Percentiles rank a stretch among this genome's conserved stretches.
Evolutionary conservation across 2,329 filamentous ascomycete species (phyloP).

Genomic region (Cladophialophora exuberans): DNA sequence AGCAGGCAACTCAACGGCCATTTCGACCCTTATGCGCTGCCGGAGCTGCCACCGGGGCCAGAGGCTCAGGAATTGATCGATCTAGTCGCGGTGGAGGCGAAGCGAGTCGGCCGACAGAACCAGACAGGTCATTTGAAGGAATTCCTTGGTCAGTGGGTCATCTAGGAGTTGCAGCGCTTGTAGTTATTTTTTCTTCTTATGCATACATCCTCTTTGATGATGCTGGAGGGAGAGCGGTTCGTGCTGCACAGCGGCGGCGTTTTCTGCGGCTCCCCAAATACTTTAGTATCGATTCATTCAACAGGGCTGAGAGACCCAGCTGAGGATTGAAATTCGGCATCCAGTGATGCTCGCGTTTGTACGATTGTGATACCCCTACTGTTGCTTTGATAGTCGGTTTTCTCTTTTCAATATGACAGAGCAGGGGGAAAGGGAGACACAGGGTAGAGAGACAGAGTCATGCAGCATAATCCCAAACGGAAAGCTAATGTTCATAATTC

Average conservation of each 20-base stretch:
- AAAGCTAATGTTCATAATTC: no score
- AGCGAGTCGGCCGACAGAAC: slow-evolving; percentile 32
- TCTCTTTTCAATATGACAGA: no score
- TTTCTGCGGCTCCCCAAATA: no score
- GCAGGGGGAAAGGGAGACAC: no score
- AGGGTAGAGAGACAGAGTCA: no score
- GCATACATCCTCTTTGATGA: neutral
- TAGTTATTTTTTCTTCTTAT: slow-evolving; percentile 1
- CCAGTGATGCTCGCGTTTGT: slow-evolving; percentile 11
- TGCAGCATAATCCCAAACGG: no score
- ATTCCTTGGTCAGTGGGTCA: slow-evolving; percentile 31
- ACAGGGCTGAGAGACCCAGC: neutral
- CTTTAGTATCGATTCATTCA: no score
- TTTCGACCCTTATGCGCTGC: slow-evolving; percentile 28
- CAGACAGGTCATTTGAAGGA: slow-evolving; percentile 32
- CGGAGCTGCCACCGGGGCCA: slow-evolving; percentile 31
- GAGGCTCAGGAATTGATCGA: slow-evolving; percentile 35
- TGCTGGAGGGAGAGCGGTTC: no score
- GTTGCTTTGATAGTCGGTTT: slow-evolving; percentile 13
- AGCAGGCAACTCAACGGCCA: slow-evolving; percentile 35
- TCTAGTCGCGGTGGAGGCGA: slow-evolving; percentile 31
- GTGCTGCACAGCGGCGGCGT: no score
- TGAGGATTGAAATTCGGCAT: slow-evolving; percentile 7
- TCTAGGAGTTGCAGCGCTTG: slow-evolving; percentile 8
- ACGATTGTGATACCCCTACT: slow-evolving; percentile 28